A percentile compares a stretch with the other conserved stretches of the same genome.
These are phyloP conservation scores for Cladosporium colombiae DNA, from an alignment of 2,329 filamentous ascomycete genomes.

Conservation along the genomic window DNA sequence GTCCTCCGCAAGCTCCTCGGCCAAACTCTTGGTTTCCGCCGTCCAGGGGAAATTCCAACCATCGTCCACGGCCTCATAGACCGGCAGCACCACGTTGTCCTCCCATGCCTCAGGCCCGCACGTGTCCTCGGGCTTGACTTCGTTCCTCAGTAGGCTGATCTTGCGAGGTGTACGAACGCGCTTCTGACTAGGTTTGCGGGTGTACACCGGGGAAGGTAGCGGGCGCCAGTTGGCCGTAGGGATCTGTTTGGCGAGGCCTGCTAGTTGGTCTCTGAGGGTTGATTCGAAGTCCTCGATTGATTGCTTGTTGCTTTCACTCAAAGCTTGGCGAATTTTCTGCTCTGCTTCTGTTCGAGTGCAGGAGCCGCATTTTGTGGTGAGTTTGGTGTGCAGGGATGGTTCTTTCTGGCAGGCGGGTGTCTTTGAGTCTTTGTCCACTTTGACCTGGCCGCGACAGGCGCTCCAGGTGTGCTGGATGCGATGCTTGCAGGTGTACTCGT, in stretches of 20 bases:
- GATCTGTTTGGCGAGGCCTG: not conserved
- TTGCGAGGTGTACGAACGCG: not conserved
- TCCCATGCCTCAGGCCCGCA: conserved; percentile 3
- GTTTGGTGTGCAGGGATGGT: not conserved
- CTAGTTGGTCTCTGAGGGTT: not conserved
- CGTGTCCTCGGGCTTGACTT: conserved; percentile 3
- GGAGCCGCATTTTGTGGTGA: not conserved
- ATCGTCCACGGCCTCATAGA: not conserved
- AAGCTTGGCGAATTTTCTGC: not conserved
- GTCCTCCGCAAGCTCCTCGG: conserved; percentile 13
- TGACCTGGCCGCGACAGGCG: conserved; percentile 1
- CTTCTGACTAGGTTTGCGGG: conserved; percentile 14
- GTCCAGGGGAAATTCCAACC: not conserved
- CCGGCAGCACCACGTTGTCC: not conserved
- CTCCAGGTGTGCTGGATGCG: conserved; percentile 8
- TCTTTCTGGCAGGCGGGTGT: not conserved
- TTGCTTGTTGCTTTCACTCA: not conserved
- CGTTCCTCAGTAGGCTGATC: not conserved
- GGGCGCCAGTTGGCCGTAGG: conserved; percentile 3
- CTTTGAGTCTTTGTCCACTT: not conserved
- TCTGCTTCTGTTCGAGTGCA: not conserved
- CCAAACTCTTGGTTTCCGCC: conserved; percentile 10
- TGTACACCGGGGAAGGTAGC: not conserved
- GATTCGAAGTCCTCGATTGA: not conserved
- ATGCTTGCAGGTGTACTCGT: conserved; percentile 4